Base-by-base conservation (phyloP, 208 protist genomes). In the Trypanosoma cruzi region DNA sequence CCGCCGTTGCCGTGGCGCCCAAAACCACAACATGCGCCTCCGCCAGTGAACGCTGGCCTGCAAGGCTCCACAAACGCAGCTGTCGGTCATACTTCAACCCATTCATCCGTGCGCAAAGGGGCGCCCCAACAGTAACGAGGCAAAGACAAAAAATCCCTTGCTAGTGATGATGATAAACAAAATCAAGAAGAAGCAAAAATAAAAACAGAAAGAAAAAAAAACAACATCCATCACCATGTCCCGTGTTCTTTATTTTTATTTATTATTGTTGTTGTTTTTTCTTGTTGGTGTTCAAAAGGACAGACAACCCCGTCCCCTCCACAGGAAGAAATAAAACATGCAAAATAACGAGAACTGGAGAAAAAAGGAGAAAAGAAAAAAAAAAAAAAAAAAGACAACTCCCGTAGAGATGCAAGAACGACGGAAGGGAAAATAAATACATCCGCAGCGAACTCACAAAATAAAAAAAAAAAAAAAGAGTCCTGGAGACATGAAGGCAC, bases 1-100 rank as follows among this genome's bases (percentile, higher is more conserved):
- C 86, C n/a, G 93, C 95, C 4, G 85, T 80, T 6, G 88, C 89
- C 31, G 85, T 98, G 24, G 80, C 94, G 53, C 98, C 98, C 16
- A 99, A 62, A 4, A 98, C 82, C 44, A 97, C 87, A 29, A 99
- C 74, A 53, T 94, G 82, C 4, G 96, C 79, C 20, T 72, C 68
- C 37, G 94, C 82, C 26, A 99, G 80, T 11, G 80, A 70, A 0
- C 54, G 36, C 84, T 99, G 98, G 24, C 97, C 98, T 26, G 95
- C 89, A 40, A 79, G 71, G 13, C 95, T 97, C 98, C 98, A 99
- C 29, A 99, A 80, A 1, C 94, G 86, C 31, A 98, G 59, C 75
- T 98, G 95, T 24, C 97, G 80, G 71, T 99, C 97, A 64, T 98
- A 98, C 70, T 89, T 96, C 11, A 49, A 53, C 24, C 83, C 67